Base-by-base conservation (phyloP, 23 red algal species). In the Cyanidium caldarium region DNA sequence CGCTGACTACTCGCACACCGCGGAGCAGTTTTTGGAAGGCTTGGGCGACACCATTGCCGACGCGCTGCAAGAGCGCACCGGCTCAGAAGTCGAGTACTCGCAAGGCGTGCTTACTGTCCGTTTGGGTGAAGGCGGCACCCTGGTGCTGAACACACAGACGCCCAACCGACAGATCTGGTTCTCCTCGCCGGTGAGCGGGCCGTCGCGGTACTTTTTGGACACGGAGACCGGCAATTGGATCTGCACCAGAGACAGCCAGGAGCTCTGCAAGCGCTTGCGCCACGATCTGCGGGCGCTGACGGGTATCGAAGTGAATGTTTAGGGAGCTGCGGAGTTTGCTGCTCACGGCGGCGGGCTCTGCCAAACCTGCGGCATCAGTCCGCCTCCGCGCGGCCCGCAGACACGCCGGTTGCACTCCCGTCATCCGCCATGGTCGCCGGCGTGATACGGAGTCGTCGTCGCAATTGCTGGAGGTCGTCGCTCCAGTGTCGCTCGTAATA, bases 131-230 rank as follows among this genome's bases (percentile, higher is more conserved):
- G 34, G 42, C 15, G 79, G 82, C 10, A 79, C 65, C 25, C 86
- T 86, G 51, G 89, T 94, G 15, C 43, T 94, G 15, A 94, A 94
- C 68, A 82, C 79, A 15, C 89, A 94, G 69, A 86, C 83, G 28
- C 89, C 89, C 30, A 94, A 94, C 66, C 77, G 89, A 16, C 89
- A 94, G 73, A 87, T 94, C 29, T 94, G 89, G 89, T 16, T 94
- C 14, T 85, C 79, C 28, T 86, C 82, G 16, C 89, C 89, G 23
- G 31, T 77, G 2, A 83, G 77, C 43, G 89, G 89, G 13, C 89
- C 89, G 13, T 82, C 75, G 74, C 42, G 89, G 41, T 94, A 80
- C 72, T 78, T 33, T 44, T 94, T 73, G 78, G 69, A 81, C 33
- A 10, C 17, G n/a, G 20, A 68, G 34, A 41, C 45, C 7, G 51